Evolutionary conservation across 2,329 filamentous ascomycete genomes (phyloP).

Genomic region (Calonectria pauciramosa): DNA sequence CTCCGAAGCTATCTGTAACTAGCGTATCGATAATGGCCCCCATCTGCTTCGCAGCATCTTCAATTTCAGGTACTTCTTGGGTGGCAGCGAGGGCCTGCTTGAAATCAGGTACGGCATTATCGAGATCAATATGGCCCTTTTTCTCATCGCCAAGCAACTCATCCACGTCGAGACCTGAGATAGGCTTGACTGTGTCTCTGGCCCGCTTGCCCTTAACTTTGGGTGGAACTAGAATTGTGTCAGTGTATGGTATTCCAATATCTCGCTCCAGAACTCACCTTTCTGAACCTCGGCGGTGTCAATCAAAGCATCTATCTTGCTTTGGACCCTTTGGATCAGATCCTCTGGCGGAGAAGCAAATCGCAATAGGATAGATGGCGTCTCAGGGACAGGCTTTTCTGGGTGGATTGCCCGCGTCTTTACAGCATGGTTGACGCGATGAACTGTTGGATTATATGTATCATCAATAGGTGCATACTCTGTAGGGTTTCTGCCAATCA

Average conservation of each 20-base stretch:
- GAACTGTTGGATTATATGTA: conserved; percentile 86
- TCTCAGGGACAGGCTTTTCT: conserved; percentile 71
- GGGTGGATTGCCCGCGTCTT: conserved; percentile 85
- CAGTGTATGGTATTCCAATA: conserved; percentile 20
- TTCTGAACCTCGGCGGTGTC: conserved; percentile 85
- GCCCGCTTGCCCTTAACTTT: conserved; percentile 82
- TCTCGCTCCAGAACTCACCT: conserved; percentile 59
- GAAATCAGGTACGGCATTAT: conserved; percentile 92
- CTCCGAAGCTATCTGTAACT: conserved; percentile 80
- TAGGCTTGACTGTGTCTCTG: conserved; percentile 80
- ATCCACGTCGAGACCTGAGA: conserved; percentile 91
- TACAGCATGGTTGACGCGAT: conserved; percentile 89
- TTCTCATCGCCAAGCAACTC: conserved; percentile 76
- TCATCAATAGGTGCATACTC: conserved; percentile 87
- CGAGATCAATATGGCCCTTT: conserved; percentile 61
- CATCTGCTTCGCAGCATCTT: conserved; percentile 82
- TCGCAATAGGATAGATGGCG: conserved; percentile 75
- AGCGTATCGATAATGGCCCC: conserved; percentile 76
- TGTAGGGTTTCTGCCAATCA: conserved; percentile 53
- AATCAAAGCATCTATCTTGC: conserved; percentile 74
- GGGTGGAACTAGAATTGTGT: conserved; percentile 73
- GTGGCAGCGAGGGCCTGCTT: conserved; percentile 79
- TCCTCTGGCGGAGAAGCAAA: conserved; percentile 81
- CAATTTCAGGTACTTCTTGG: conserved; percentile 72
- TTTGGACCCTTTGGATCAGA: conserved; percentile 70